Conservation (phyloP, 1,139 yeast genomes). For the Suhomyces ambrosiae region DNA sequence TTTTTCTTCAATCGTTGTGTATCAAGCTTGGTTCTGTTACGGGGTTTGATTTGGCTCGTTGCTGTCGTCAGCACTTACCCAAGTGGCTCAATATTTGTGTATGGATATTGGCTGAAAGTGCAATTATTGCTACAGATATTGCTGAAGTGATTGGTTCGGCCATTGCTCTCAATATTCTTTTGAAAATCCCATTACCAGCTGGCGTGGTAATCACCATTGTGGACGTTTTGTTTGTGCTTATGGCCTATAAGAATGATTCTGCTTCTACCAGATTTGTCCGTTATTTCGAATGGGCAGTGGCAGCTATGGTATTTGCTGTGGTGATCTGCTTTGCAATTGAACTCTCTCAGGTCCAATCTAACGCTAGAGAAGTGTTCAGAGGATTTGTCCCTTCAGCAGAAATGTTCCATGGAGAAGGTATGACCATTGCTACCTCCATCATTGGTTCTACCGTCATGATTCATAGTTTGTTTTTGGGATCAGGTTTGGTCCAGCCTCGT, state of each 20-base stretch:
- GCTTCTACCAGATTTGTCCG: constrained; percentile 64
- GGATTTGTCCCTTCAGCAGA: constrained; percentile 72
- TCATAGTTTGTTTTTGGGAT: constrained; percentile 73
- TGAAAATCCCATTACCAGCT: constrained; percentile 72
- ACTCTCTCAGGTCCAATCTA: constrained; percentile 55
- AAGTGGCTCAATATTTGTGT: constrained; percentile 55
- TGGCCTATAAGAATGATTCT: constrained; percentile 74
- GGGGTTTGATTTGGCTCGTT: constrained; percentile 73
- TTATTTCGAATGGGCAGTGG: constrained; percentile 67
- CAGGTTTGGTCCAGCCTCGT: constrained; percentile 75
- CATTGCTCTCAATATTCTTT: constrained; percentile 70
- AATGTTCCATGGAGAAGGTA: constrained; percentile 63
- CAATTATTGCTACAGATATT: constrained; percentile 81
- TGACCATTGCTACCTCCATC: constrained; percentile 75
- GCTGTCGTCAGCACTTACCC: constrained; percentile 66
- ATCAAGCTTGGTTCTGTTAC: constrained; percentile 80
- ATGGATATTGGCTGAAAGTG: constrained; percentile 75
- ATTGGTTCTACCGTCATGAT: constrained; percentile 88
- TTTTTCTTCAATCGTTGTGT: constrained; percentile 71
- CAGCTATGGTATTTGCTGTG: constrained; percentile 65
- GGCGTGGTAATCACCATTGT: constrained; percentile 73
- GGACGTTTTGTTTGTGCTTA: constrained; percentile 71
- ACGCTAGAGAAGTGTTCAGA: constrained; percentile 55
- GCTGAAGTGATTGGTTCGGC: constrained; percentile 93
- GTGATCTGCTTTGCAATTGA: constrained; percentile 73